Conservation (phyloP, 805 yeast genomes). For the Lipomyces spencermartinsiae region DNA sequence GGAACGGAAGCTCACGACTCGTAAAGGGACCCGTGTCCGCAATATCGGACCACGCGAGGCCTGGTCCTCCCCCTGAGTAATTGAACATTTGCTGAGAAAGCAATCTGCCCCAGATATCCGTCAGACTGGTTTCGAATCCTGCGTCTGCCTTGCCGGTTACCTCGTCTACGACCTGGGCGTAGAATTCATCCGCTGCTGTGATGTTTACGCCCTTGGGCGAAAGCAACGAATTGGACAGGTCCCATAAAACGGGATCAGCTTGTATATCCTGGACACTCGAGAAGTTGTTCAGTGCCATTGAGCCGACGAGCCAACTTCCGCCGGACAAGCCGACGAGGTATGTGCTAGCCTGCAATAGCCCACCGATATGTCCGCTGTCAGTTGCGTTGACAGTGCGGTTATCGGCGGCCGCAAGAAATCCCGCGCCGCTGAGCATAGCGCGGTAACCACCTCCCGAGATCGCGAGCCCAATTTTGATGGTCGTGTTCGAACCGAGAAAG, state of each 20-base stretch:
- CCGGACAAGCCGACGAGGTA: slow-evolving; percentile 74
- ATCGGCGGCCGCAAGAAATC: slow-evolving; percentile 60
- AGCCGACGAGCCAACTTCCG: slow-evolving; percentile 73
- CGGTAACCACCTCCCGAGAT: slow-evolving; percentile 89
- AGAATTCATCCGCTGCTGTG: slow-evolving; percentile 59
- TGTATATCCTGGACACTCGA: slow-evolving; percentile 45
- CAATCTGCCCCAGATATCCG: slow-evolving; percentile 84
- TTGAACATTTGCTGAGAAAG: slow-evolving; percentile 76
- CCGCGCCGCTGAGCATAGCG: slow-evolving; percentile 66
- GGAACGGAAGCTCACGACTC: slow-evolving; percentile 72
- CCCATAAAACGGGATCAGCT: slow-evolving; percentile 43
- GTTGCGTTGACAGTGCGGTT: slow-evolving; percentile 50
- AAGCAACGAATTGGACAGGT: slow-evolving; percentile 41
- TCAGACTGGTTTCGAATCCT: slow-evolving; percentile 70
- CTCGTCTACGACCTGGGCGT: slow-evolving; percentile 51
- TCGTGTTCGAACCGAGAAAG: slow-evolving; percentile 34
- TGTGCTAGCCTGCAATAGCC: slow-evolving; percentile 59
- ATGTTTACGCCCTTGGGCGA: slow-evolving; percentile 41
- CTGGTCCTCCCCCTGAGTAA: slow-evolving; percentile 65
- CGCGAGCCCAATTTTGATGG: slow-evolving; percentile 51
- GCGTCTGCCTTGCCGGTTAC: slow-evolving; percentile 60
- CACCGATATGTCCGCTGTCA: slow-evolving; percentile 52
- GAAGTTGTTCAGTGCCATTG: slow-evolving; percentile 52
- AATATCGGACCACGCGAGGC: slow-evolving; percentile 62
- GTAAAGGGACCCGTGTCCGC: slow-evolving; percentile 65